Percentiles rank a stretch among this genome's conserved stretches.
Conservation (phyloP, 345 rosid species). For the Erysimum cheiranthoides region DNA sequence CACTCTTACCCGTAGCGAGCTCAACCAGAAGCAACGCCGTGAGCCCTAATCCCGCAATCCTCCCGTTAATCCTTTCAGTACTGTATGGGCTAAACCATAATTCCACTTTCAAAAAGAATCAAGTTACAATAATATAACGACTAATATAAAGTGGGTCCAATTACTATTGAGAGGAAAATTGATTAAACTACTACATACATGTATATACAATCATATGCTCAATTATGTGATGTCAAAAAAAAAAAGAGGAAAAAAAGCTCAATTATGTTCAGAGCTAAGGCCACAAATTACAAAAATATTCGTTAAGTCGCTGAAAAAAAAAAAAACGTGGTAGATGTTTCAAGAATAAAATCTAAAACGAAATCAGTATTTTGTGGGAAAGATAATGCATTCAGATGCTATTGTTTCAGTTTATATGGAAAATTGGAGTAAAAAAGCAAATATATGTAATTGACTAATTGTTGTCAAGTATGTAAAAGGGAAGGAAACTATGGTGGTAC, state of each 20-base stretch:
- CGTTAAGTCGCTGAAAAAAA: not conserved
- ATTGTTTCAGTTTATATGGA: constrained; percentile 35
- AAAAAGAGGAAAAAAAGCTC: not conserved
- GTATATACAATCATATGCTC: constrained; percentile 16
- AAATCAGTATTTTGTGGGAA: constrained; percentile 19
- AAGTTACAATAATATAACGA: not conserved
- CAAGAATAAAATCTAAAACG: constrained; percentile 11
- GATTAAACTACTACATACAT: constrained; percentile 13
- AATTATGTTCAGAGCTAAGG: constrained; percentile 25
- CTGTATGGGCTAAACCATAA: constrained; percentile 79
- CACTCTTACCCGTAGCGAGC: constrained; percentile 88
- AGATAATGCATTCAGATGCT: constrained; percentile 20
- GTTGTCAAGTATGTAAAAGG: constrained; percentile 27
- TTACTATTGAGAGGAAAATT: not conserved
- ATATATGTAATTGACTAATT: constrained; percentile 30
- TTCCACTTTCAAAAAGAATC: constrained; percentile 55
- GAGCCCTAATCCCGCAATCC: constrained; percentile 73
- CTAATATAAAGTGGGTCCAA: constrained; percentile 31
- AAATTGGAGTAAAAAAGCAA: constrained; percentile 14
- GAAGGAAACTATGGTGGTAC: constrained; percentile 19
- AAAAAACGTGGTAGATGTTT: not conserved
- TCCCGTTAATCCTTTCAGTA: constrained; percentile 75
- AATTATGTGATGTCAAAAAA: constrained; percentile 2
- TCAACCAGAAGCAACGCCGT: constrained; percentile 81
- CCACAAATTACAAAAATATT: not conserved